A percentile compares a stretch with the other conserved stretches of the same genome.
Evolutionary conservation across 2,329 filamentous ascomycete genomes (phyloP).

Genomic region (Fusarium equiseti): DNA sequence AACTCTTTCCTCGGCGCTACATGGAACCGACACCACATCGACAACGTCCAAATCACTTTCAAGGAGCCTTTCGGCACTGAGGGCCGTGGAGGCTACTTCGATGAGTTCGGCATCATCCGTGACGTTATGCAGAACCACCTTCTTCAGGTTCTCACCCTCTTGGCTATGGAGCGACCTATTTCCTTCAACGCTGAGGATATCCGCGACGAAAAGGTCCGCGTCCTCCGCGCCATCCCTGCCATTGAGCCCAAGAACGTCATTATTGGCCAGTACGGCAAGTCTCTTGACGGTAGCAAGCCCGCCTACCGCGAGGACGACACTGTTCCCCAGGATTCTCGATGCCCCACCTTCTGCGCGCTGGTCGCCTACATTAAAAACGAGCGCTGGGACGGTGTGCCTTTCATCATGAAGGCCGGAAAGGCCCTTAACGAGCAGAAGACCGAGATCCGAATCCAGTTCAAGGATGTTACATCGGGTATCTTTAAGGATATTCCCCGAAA

Average conservation of each 20-base stretch:
- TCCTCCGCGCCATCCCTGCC: conserved; percentile 89
- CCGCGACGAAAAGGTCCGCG: conserved; percentile 97
- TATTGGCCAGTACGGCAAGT: conserved; percentile 98
- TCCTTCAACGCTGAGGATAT: conserved; percentile 99
- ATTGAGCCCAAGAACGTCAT: conserved; percentile 99
- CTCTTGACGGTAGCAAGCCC: conserved; percentile 94
- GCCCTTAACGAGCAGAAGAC: conserved; percentile 99
- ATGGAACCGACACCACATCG: conserved; percentile 99
- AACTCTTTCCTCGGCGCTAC: conserved; percentile 99
- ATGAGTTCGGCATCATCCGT: conserved; percentile 98
- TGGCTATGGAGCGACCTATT: conserved; percentile 98
- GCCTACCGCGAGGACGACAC: conserved; percentile 99
- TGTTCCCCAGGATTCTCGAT: conserved; percentile 95
- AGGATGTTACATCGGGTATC: conserved; percentile 98
- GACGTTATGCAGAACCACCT: conserved; percentile 99
- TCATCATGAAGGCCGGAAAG: conserved; percentile 99
- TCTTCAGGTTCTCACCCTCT: conserved; percentile 92
- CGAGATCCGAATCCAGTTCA: conserved; percentile 98
- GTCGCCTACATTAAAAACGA: conserved; percentile 99
- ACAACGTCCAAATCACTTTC: conserved; percentile 99
- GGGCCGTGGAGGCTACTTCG: conserved; percentile 97
- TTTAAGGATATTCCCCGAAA: conserved; percentile 99
- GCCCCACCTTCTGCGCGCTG: conserved; percentile 97
- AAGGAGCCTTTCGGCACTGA: conserved; percentile 99
- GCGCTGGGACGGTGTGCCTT: conserved; percentile 98